Evolutionary conservation across 768 basidiomycete genomes (phyloP), one percentile per base, ranked within the genome.

Genomic region (Naganishia antarctica): DNA sequence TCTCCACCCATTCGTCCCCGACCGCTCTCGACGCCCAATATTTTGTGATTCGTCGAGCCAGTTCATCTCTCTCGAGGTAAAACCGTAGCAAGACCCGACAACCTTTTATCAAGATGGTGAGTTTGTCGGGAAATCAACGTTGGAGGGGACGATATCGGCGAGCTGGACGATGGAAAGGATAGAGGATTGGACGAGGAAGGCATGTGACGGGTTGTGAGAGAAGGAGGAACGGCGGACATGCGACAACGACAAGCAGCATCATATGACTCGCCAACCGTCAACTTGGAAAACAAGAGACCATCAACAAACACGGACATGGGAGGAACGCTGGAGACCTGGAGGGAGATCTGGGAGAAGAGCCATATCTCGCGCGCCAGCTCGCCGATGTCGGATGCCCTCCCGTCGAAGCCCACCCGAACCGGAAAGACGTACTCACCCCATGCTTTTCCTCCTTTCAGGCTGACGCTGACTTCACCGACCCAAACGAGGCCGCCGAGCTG

Each of bases 401-500:
- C 43, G 53, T 21, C 21, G 4, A n/a, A 51, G 8, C 31, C 11
- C 18, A 51, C 7, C 25, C 34, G 25, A 40, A 16, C 15, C 25
- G 11, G 15, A n/a, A 32, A n/a, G 3, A 23, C 23, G 26, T 49
- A 40, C 61, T 62, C 6, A 47, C 16, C 16, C 26, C 7, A 25
- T n/a, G n/a, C 7, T 25, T 28, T 16, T 37, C 32, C 3, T 60
- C 47, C 68, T 53, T 41, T 26, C 71, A 91, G 90, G 87, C 90
- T 80, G 90, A 91, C 79, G 80, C 84, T 71, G 80, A 80, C 63
- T 83, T 91, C 72, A 94, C 93, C 80, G 92, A 96, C 80, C 91
- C 92, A 76, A 80, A 86, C 80, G 81, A 90, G 79, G 96, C 94
- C 73, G 93, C 93, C 68, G 94, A 93, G 79, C 84, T 94, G 82